phyloP scores from a whole-genome alignment of 2,329 filamentous ascomycete genomes.

The Colletotrichum spinosum region DNA sequence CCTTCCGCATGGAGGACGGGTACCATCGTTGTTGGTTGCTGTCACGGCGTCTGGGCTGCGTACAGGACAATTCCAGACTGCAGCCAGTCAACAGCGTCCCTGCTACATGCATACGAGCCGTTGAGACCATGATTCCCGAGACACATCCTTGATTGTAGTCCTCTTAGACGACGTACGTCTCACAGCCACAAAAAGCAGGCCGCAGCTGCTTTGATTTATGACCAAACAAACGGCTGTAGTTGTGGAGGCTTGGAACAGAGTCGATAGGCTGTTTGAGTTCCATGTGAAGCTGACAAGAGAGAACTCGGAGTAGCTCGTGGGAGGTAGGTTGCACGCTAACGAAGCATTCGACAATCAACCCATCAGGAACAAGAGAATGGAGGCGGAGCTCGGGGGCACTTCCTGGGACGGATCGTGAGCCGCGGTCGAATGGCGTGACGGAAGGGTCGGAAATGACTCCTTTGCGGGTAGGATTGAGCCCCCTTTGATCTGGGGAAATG shows the following conservation, averaged over 20 bases:
- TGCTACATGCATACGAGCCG: neutral
- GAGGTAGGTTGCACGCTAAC: too few species aligned
- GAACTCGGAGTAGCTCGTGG: too few species aligned
- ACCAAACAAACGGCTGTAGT: too few species aligned
- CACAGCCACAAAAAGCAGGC: too few species aligned
- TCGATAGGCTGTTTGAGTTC: too few species aligned
- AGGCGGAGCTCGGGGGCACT: constrained; percentile 12
- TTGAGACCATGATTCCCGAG: neutral
- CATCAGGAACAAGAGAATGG: neutral
- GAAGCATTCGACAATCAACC: neutral
- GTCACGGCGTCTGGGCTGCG: neutral
- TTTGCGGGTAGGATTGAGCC: constrained; percentile 15
- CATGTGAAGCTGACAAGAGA: too few species aligned
- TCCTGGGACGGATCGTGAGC: constrained; percentile 21
- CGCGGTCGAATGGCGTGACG: constrained; percentile 29
- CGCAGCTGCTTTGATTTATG: too few species aligned
- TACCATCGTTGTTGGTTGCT: neutral
- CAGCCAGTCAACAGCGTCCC: neutral
- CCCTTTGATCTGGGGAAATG: constrained; percentile 29
- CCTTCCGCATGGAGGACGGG: neutral
- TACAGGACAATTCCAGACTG: neutral
- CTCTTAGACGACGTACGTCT: too few species aligned
- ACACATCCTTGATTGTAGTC: neutral
- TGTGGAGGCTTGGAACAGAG: too few species aligned
- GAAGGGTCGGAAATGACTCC: constrained; percentile 9